These are phyloP conservation scores for Auricularia sp. DNA, from an alignment of 768 basidiomycete genomes.

Conservation along the genomic window DNA sequence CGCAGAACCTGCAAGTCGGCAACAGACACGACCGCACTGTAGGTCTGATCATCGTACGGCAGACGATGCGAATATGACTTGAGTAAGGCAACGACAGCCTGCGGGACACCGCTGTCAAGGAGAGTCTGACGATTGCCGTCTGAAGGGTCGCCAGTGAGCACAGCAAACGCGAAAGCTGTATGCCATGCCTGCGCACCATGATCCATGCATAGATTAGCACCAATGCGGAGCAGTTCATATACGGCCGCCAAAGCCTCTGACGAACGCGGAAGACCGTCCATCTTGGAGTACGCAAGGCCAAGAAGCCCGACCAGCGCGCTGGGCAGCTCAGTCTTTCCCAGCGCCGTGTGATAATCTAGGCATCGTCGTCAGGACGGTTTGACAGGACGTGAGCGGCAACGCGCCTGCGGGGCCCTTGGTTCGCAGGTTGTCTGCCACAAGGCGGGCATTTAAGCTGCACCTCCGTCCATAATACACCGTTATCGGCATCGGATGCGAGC, in stretches of 20 bases:
- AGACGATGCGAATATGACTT: constrained; percentile 45
- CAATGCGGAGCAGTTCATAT: constrained; percentile 64
- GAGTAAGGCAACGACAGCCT: constrained; percentile 54
- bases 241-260: constrained; percentile 31
- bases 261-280: not conserved
- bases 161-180: not conserved
- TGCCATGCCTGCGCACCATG: constrained; percentile 41
- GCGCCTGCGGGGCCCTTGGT: constrained; percentile 40
- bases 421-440: constrained; percentile 55
- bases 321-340: constrained; percentile 59
- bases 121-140: constrained; percentile 68
- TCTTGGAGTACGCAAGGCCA: constrained; percentile 34
- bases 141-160: constrained; percentile 18
- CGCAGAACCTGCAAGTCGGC: constrained; percentile 63
- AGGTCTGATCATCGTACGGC: not conserved
- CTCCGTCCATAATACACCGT: constrained; percentile 33
- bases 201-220: constrained; percentile 78
- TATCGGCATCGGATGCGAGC: not conserved
- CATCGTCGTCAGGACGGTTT: constrained; percentile 3
- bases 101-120: constrained; percentile 61
- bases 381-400: not conserved
- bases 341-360: constrained; percentile 52
- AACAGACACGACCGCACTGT: constrained; percentile 22
- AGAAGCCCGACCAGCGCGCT: constrained; percentile 55
- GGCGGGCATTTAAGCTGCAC: constrained; percentile 42